Percentiles rank a stretch among this genome's conserved stretches.
phyloP scores from a whole-genome alignment of 495 filamentous ascomycete genomes.

The Podospora fimiseda region DNA sequence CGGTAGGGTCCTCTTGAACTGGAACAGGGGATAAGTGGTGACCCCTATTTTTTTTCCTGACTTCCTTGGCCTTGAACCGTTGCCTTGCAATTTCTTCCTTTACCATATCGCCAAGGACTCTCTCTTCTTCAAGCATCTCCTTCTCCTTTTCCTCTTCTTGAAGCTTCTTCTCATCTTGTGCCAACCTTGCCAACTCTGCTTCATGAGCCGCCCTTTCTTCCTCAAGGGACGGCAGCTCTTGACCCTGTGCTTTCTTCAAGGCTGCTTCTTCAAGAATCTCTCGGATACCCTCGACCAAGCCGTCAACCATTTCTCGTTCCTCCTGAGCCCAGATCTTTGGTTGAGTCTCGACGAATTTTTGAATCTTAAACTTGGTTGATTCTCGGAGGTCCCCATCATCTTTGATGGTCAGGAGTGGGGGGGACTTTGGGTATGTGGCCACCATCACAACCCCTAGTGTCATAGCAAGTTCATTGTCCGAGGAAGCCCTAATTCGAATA shows the following conservation, averaged over 20 bases:
- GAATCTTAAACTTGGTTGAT: constrained; percentile 58
- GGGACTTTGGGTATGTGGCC: constrained; percentile 87
- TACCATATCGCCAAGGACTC: constrained; percentile 64
- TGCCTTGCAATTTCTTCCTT: constrained; percentile 68
- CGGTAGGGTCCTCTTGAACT: constrained; percentile 21
- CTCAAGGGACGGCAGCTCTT: constrained; percentile 76
- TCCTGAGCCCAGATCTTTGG: constrained; percentile 55
- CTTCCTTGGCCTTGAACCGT: constrained; percentile 51
- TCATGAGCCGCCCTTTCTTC: constrained; percentile 74
- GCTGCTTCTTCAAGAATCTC: constrained; percentile 87
- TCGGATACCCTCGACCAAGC: constrained; percentile 72
- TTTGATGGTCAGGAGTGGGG: constrained; percentile 66
- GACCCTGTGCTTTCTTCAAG: constrained; percentile 59
- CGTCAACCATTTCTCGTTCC: constrained; percentile 78
- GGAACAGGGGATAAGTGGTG: constrained; percentile 24
- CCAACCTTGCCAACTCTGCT: constrained; percentile 42
- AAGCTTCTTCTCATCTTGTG: constrained; percentile 42
- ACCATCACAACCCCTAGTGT: constrained; percentile 67
- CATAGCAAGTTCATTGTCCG: constrained; percentile 58
- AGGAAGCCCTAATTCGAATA: constrained; percentile 64
- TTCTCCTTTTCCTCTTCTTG: constrained; percentile 46
- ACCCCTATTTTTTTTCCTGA: constrained; percentile 38
- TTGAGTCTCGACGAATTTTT: constrained; percentile 61
- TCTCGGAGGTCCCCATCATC: constrained; percentile 55
- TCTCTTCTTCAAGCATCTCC: constrained; percentile 66